Percentiles rank a stretch among this genome's conserved stretches.
Evolutionary conservation across 805 yeast species (phyloP).

Genomic region (Brettanomyces anomalus): DNA sequence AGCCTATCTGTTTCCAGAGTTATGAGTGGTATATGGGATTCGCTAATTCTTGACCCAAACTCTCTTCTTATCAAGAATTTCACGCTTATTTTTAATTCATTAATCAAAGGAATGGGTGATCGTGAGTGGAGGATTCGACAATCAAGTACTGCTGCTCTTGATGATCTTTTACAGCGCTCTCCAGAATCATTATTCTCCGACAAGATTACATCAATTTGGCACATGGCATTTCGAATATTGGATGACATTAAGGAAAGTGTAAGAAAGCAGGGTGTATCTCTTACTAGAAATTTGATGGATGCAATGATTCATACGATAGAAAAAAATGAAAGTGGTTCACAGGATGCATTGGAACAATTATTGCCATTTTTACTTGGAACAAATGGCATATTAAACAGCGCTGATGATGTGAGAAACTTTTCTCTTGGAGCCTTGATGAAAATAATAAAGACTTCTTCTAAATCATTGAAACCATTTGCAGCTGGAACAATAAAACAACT

Average conservation of each 20-base stretch:
- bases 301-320: constrained; percentile 51
- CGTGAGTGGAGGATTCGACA: constrained; percentile 92
- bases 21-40: constrained; percentile 84
- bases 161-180: constrained; percentile 59
- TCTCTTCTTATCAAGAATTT: constrained; percentile 45
- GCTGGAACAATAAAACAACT: constrained; percentile 64
- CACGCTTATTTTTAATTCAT: constrained; percentile 51
- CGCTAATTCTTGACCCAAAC: constrained; percentile 50
- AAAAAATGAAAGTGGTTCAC: constrained; percentile 35
- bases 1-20: constrained; percentile 62
- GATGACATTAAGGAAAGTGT: constrained; percentile 96
- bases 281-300: constrained; percentile 60
- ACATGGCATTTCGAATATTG: constrained; percentile 76
- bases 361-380: constrained; percentile 75
- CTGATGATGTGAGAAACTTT: constrained; percentile 73
- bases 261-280: constrained; percentile 62
- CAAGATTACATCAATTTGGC: constrained; percentile 65
- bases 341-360: constrained; percentile 42
- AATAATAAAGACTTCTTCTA: constrained; percentile 56
- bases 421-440: constrained; percentile 68
- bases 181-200: constrained; percentile 43
- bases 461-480: constrained; percentile 54
- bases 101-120: constrained; percentile 60
- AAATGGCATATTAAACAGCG: constrained; percentile 74
- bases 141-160: constrained; percentile 67